Evolutionary conservation across 768 basidiomycete species (phyloP), one percentile per base, ranked within the genome.

Genomic region (Crassisporium funariophilum): DNA sequence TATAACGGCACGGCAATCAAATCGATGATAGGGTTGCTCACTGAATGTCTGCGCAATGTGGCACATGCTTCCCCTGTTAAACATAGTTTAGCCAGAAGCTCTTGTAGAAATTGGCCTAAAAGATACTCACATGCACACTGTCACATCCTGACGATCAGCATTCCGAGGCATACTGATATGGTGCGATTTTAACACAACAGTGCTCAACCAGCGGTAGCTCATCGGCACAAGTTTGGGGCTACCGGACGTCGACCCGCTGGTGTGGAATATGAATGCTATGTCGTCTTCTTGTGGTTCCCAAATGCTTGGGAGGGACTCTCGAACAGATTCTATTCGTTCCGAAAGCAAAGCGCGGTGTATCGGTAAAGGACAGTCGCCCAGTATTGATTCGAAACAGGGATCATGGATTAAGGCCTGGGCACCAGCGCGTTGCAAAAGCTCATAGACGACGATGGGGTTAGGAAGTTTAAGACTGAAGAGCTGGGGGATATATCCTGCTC

Each of bases 161-260:
- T 74, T 70, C 49, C 63, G 67, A 40, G 84, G 83, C 53, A 59
- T 63, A 47, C 73, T 73, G 44, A 79, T 71, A 49, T 75, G 72
- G 47, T 69, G 61, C 29, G 85, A 80, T 64, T 91, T 91, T n/a
- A 71, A 56, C 41, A 82, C 66, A 2, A 78, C 79, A n/a, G 76
- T 65, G 50, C 78, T 66, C 21, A 91, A 52, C 88, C 88, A 90
- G 21, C 68, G 75, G 54, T 79, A 81, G 56, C 68, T 85, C 66
- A 84, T 84, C 12, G 81, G 86, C 0, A 91, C 84, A 20, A 90
- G 81, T 59, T 88, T 90, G 0, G 88, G 88, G 57, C 81, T 85
- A 39, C 87, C 88, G n/a, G 86, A 89, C 5, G 88, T 90, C 29
- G 87, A 89, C 12, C 88, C 88, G 48, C 83, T 85, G 8, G 88